Conservation (phyloP, 2,329 filamentous ascomycete genomes). For the Ophiocordyceps camponoti-rufipedis region DNA sequence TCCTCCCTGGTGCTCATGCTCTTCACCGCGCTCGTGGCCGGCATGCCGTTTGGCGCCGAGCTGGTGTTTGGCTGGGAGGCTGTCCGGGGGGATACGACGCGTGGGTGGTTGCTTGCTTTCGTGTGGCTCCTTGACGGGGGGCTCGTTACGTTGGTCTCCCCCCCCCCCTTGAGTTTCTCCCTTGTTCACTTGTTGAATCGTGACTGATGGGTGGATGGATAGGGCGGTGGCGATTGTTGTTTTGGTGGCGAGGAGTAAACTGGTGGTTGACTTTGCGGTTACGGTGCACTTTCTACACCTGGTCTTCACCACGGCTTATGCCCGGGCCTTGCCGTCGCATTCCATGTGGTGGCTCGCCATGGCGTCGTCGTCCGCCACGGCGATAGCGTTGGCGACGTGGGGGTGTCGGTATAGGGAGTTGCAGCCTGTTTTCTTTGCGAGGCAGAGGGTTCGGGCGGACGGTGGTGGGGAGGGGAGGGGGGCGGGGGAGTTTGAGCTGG, state of each 20-base stretch:
- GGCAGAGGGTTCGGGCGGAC: not conserved
- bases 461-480: not conserved
- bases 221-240: conserved; percentile 73
- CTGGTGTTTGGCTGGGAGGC: conserved; percentile 38
- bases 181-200: too few species aligned
- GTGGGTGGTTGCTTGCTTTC: conserved; percentile 41
- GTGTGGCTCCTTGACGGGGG: conserved; percentile 38
- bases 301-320: conserved; percentile 59
- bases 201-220: too few species aligned
- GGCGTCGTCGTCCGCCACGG: conserved; percentile 24
- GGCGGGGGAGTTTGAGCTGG: conserved; percentile 50
- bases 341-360: conserved; percentile 70
- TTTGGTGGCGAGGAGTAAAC: conserved; percentile 74
- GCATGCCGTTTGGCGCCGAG: conserved; percentile 31
- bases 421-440: conserved; percentile 36
- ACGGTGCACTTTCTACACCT: conserved; percentile 77
- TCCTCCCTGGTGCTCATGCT: conserved; percentile 32
- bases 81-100: conserved; percentile 42
- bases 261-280: conserved; percentile 85
- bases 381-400: conserved; percentile 59
- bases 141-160: conserved; percentile 28
- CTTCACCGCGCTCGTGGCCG: conserved; percentile 41
- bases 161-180: not conserved
- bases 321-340: conserved; percentile 55
- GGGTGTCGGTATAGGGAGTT: conserved; percentile 82